Percentiles rank a stretch among this genome's conserved stretches.
Conservation (phyloP, 2,329 filamentous ascomycete species). For the Amylocarpus encephaloides region DNA sequence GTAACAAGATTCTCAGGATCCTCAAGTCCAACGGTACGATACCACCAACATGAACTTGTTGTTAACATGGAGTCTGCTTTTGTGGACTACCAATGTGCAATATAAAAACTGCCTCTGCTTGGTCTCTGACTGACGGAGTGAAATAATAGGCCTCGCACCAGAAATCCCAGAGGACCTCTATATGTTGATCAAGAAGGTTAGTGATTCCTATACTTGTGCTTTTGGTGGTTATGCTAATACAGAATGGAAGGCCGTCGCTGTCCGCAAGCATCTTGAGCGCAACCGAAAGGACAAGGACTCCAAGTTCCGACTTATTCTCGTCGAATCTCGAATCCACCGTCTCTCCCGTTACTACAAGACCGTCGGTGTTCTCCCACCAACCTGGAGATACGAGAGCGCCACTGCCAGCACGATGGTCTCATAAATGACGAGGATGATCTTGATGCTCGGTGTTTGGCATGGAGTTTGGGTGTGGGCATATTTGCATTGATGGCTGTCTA, state of each 20-base stretch:
- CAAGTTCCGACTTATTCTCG: constrained; percentile 99
- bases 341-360: constrained; percentile 99
- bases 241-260: constrained; percentile 67
- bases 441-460: constrained; percentile 17
- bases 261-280: constrained; percentile 99
- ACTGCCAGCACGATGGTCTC: constrained; percentile 91
- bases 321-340: constrained; percentile 99
- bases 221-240: constrained; percentile 17
- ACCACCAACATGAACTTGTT: constrained; percentile 17
- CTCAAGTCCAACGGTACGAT: constrained; percentile 94
- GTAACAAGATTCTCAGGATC: constrained; percentile 99
- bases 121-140: constrained; percentile 91
- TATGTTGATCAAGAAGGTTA: constrained; percentile 99
- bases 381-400: constrained; percentile 98
- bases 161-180: constrained; percentile 99
- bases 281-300: constrained; percentile 99
- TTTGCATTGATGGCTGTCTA: constrained; percentile 26
- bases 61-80: constrained; percentile 30
- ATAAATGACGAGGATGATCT: constrained; percentile 46
- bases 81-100: constrained; percentile 20
- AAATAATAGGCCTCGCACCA: constrained; percentile 82
- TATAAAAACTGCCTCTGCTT: constrained; percentile 65
- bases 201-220: constrained; percentile 9
- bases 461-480: constrained; percentile 28
- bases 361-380: constrained; percentile 75